Percentiles rank a stretch among this genome's conserved stretches.
Conservation (phyloP, 495 filamentous ascomycete species). For the Daldinia decipiens region DNA sequence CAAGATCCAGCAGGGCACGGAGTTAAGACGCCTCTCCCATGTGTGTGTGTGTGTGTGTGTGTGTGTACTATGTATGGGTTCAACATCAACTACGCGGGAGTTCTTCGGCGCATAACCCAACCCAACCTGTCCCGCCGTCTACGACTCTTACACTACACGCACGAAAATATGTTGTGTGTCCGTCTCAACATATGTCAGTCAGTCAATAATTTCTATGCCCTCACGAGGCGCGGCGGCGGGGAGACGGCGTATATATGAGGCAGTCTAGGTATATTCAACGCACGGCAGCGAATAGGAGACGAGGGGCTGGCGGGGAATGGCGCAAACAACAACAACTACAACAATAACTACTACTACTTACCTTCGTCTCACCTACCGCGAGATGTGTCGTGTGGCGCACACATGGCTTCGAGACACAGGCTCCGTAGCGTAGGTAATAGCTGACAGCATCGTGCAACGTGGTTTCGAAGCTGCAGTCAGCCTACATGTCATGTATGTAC, state of each 20-base stretch:
- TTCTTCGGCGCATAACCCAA: slow-evolving; percentile 18
- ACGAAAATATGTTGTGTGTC: background rate
- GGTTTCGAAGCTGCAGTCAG: slow-evolving; percentile 37
- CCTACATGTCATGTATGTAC: slow-evolving; percentile 42
- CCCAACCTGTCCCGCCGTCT: background rate
- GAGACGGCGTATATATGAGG: background rate
- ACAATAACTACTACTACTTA: no score
- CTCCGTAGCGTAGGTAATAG: slow-evolving; percentile 25
- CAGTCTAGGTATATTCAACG: background rate
- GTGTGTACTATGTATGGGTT: no score
- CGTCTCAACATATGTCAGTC: background rate
- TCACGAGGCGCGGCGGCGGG: slow-evolving; percentile 3
- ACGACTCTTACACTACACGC: background rate
- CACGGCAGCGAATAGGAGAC: background rate
- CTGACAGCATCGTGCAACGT: slow-evolving; percentile 43
- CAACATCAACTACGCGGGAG: background rate
- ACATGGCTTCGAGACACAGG: slow-evolving; percentile 26
- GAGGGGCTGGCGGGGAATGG: background rate
- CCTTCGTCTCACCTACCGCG: slow-evolving; percentile 28
- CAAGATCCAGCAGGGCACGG: slow-evolving; percentile 42
- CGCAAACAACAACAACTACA: background rate
- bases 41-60: slow-evolving; percentile 4
- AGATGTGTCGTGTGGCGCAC: slow-evolving; percentile 20
- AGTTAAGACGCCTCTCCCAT: slow-evolving; percentile 25
- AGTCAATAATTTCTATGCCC: slow-evolving; percentile 2